A percentile compares a stretch with the other conserved stretches of the same genome.
These are phyloP conservation scores for Xylaria hypoxylon DNA, from an alignment of 2,329 filamentous ascomycete genomes.

Conservation along the genomic window DNA sequence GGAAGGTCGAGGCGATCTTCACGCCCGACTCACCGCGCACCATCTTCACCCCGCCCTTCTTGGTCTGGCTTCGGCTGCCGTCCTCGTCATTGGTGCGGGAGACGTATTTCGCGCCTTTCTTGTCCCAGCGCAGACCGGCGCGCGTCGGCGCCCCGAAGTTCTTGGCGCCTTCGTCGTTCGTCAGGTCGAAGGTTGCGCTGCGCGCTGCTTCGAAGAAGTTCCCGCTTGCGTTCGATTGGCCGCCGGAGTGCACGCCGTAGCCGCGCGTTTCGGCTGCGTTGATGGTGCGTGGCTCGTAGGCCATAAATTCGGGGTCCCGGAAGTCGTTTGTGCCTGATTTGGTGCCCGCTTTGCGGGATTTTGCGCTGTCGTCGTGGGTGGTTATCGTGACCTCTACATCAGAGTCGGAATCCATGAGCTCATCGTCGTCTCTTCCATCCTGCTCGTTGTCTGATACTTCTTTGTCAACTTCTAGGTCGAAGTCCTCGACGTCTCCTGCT, in stretches of 20 bases:
- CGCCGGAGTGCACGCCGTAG: conserved; percentile 89
- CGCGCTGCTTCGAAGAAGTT: conserved; percentile 92
- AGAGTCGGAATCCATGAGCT: conserved; percentile 62
- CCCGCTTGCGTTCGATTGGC: conserved; percentile 65
- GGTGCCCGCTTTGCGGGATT: conserved; percentile 44
- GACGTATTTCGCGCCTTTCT: conserved; percentile 96
- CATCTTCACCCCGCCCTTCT: conserved; percentile 69
- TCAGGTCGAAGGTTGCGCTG: conserved; percentile 89
- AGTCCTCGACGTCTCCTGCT: conserved; percentile 17
- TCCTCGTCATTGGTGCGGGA: conserved; percentile 93
- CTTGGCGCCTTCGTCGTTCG: conserved; percentile 85
- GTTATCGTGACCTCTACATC: conserved; percentile 79
- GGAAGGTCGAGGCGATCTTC: conserved; percentile 95
- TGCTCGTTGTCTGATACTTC: conserved; percentile 29
- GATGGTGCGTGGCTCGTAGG: conserved; percentile 84
- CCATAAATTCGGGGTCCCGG: conserved; percentile 94
- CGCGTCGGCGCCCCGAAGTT: conserved; percentile 82
- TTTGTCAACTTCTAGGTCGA: conserved; percentile 29
- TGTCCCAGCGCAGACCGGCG: conserved; percentile 91
- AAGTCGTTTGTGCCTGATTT: conserved; percentile 50
- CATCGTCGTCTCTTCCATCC: conserved; percentile 45
- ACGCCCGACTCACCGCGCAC: conserved; percentile 91
- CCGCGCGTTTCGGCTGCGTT: conserved; percentile 90
- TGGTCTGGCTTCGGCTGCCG: conserved; percentile 70
- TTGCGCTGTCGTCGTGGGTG: conserved; percentile 56